phyloP scores from a whole-genome alignment of 495 filamentous ascomycete genomes.

The Polyplosphaeria fusca region DNA sequence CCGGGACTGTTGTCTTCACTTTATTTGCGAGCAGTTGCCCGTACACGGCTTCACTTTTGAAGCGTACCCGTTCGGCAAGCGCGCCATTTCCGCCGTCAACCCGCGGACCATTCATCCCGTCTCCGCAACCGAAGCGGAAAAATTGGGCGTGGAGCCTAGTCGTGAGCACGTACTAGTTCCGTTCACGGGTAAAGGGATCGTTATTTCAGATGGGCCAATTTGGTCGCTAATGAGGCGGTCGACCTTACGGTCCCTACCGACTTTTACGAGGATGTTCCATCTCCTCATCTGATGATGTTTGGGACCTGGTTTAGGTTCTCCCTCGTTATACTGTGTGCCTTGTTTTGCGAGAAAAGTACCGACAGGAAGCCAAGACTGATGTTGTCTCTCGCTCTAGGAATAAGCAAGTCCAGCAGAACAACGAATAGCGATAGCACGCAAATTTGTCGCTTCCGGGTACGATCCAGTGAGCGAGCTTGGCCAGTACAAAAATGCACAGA shows the following conservation, averaged over 20 bases:
- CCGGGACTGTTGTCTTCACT: neutral
- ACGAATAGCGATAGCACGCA: too few species aligned
- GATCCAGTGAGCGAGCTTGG: too few species aligned
- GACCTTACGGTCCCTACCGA: slow-evolving; percentile 56
- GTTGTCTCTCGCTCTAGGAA: too few species aligned
- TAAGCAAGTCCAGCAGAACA: too few species aligned
- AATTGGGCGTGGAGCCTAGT: slow-evolving; percentile 4
- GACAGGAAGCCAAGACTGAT: too few species aligned
- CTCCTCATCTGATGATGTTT: too few species aligned
- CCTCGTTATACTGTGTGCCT: too few species aligned
- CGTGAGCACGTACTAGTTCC: neutral
- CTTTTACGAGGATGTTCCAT: slow-evolving; percentile 52
- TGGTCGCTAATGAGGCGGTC: slow-evolving; percentile 44
- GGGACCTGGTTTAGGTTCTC: too few species aligned
- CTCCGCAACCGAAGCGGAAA: neutral
- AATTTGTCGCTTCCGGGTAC: too few species aligned
- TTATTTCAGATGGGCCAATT: slow-evolving; percentile 1
- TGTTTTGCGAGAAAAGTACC: too few species aligned
- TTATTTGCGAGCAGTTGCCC: neutral
- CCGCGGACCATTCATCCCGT: slow-evolving; percentile 1
- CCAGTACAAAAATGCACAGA: too few species aligned
- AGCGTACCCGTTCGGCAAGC: slow-evolving; percentile 4
- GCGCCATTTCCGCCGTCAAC: neutral
- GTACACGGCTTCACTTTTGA: neutral
- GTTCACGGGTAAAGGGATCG: slow-evolving; percentile 2